phyloP scores from a whole-genome alignment of 1,284 basidiomycete genomes.

The Xerocomus minutiporus region DNA sequence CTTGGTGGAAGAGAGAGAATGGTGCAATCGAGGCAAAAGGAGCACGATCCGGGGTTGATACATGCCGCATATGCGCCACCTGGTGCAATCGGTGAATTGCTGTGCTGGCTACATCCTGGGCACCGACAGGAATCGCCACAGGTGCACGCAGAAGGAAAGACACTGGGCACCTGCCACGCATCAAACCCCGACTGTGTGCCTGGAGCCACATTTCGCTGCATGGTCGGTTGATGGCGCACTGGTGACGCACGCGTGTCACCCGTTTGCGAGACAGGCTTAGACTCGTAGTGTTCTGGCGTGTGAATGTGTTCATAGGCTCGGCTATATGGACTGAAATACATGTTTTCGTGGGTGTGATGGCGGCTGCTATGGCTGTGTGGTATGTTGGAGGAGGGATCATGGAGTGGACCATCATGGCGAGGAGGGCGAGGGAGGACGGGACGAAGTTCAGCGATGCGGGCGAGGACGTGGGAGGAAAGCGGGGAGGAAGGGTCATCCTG shows the following conservation, averaged over 20 bases:
- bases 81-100: conserved; percentile 31
- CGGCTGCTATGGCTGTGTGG: conserved; percentile 36
- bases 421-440: conserved; percentile 51
- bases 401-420: conserved; percentile 34
- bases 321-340: conserved; percentile 57
- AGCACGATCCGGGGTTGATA: conserved; percentile 45
- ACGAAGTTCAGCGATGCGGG: conserved; percentile 52
- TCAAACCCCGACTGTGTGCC: conserved; percentile 21
- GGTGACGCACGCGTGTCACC: conserved; percentile 19
- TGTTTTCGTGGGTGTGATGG: conserved; percentile 43
- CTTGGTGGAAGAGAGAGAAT: conserved; percentile 44
- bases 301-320: conserved; percentile 51
- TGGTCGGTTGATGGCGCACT: conserved; percentile 16
- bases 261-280: conserved; percentile 17
- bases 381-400: conserved; percentile 39
- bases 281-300: conserved; percentile 29
- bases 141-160: conserved; percentile 40
- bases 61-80: conserved; percentile 36
- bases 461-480: conserved; percentile 42
- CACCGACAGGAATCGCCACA: conserved; percentile 54
- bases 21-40: conserved; percentile 57
- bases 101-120: conserved; percentile 50
- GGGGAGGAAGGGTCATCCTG: conserved; percentile 13
- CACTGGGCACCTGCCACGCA: conserved; percentile 22
- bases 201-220: conserved; percentile 14